These are phyloP conservation scores for Trametes coccinea DNA, from an alignment of 768 basidiomycete genomes.

Conservation along the genomic window DNA sequence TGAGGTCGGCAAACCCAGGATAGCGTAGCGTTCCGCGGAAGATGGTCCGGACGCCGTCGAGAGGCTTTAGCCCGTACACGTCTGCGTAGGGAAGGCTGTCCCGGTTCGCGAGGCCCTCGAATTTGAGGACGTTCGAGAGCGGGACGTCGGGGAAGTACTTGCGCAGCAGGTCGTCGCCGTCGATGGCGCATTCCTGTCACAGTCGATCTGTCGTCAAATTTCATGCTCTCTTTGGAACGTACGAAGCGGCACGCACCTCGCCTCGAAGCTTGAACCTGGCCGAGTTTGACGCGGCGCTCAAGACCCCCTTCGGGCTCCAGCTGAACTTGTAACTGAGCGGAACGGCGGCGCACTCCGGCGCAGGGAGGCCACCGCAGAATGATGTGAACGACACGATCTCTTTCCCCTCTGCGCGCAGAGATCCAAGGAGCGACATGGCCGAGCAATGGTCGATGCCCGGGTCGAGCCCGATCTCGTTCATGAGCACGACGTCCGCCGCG, in stretches of 20 bases:
- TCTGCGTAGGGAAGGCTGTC: conserved; percentile 72
- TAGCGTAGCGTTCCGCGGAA: conserved; percentile 91
- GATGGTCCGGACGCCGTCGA: conserved; percentile 55
- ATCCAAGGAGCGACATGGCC: conserved; percentile 67
- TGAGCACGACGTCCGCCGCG: conserved; percentile 62
- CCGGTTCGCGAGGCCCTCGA: conserved; percentile 88
- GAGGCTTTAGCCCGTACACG: conserved; percentile 57
- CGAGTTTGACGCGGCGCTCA: conserved; percentile 74
- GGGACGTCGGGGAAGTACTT: conserved; percentile 68
- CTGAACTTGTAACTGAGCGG: conserved; percentile 92
- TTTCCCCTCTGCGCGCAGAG: conserved; percentile 52
- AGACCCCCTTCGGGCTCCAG: conserved; percentile 88
- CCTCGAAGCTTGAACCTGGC: conserved; percentile 64
- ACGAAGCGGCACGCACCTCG: conserved; percentile 43
- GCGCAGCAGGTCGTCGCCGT: conserved; percentile 54
- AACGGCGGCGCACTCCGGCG: conserved; percentile 60
- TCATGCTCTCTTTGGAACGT: neutral
- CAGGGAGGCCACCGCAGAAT: conserved; percentile 92
- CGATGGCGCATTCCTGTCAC: conserved; percentile 47
- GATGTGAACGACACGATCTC: conserved; percentile 74
- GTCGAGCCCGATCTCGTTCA: conserved; percentile 91
- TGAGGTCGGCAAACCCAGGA: conserved; percentile 74
- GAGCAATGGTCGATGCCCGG: conserved; percentile 91
- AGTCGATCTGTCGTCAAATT: neutral
- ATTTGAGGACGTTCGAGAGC: conserved; percentile 54